Percentiles rank a stretch among this genome's conserved stretches.
phyloP scores from a whole-genome alignment of 305 asterid genomes.

The Fraxinus dipetala region DNA sequence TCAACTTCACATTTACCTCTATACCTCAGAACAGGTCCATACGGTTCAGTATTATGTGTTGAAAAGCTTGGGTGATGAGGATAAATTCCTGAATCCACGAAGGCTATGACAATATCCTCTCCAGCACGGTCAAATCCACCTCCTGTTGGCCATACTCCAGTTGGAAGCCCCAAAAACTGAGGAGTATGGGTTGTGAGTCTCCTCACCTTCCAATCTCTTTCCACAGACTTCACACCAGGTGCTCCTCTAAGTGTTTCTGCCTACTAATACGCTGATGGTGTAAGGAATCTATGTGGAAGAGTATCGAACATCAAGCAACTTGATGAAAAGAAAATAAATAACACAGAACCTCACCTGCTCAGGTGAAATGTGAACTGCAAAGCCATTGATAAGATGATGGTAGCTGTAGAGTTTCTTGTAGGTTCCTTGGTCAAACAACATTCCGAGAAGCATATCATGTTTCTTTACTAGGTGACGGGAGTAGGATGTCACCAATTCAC shows the following conservation, averaged over 20 bases:
- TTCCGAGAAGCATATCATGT: slow-evolving; percentile 91
- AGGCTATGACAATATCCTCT: slow-evolving; percentile 87
- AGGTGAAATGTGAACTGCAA: slow-evolving; percentile 79
- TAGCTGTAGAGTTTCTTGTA: slow-evolving; percentile 92
- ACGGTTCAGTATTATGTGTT: slow-evolving; percentile 60
- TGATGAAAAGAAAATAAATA: slow-evolving; percentile 17
- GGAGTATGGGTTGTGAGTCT: slow-evolving; percentile 97
- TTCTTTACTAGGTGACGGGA: slow-evolving; percentile 73
- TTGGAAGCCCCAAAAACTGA: slow-evolving; percentile 93
- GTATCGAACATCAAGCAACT: slow-evolving; percentile 7
- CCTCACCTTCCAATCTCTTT: slow-evolving; percentile 96
- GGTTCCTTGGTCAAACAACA: slow-evolving; percentile 78
- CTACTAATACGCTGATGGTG: slow-evolving; percentile 53
- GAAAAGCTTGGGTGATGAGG: slow-evolving; percentile 94
- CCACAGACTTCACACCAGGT: slow-evolving; percentile 86
- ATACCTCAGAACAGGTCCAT: slow-evolving; percentile 77
- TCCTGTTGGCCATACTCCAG: slow-evolving; percentile 98
- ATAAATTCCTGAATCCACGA: slow-evolving; percentile 90
- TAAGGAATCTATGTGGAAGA: slow-evolving; percentile 38
- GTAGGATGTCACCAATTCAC: slow-evolving; percentile 69
- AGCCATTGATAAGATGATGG: slow-evolving; percentile 88
- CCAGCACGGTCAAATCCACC: slow-evolving; percentile 98
- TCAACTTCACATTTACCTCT: slow-evolving; percentile 92
- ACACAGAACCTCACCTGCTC: slow-evolving; percentile 71
- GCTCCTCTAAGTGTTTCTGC: slow-evolving; percentile 81